phyloP scores from a whole-genome alignment of 208 protist genomes.

The Trypanosoma avium region DNA sequence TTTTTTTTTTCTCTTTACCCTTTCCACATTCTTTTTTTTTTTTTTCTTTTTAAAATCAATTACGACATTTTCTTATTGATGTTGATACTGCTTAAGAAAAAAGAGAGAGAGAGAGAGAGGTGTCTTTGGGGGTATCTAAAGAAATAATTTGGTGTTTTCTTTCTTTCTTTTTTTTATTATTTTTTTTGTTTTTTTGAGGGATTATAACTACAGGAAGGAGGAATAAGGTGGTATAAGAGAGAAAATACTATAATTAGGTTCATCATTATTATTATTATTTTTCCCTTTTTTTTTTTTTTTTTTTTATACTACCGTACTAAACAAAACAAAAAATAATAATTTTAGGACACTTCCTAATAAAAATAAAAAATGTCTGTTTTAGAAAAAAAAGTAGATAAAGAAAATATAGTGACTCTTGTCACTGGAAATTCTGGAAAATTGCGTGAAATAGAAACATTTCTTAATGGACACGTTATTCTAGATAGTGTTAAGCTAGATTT shows the following conservation, averaged over 20 bases:
- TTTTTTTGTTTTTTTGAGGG: too few species aligned
- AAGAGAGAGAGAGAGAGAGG: too few species aligned
- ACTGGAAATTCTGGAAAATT: slow-evolving; percentile 98
- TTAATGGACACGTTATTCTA: slow-evolving; percentile 66
- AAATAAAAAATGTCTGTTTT: background rate
- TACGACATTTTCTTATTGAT: background rate
- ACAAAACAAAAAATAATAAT: too few species aligned
- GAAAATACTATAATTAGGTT: background rate
- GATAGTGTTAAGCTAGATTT: slow-evolving; percentile 73
- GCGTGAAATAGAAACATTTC: slow-evolving; percentile 89
- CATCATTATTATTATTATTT: too few species aligned
- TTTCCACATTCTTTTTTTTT: slow-evolving; percentile 14
- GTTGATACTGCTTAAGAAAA: too few species aligned
- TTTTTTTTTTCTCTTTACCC: background rate
- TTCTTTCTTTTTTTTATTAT: too few species aligned
- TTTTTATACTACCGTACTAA: too few species aligned
- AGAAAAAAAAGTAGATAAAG: background rate
- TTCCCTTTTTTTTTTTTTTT: too few species aligned
- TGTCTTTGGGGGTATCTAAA: too few species aligned
- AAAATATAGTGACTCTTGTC: slow-evolving; percentile 69
- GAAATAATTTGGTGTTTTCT: too few species aligned
- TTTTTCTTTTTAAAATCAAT: background rate
- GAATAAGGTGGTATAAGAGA: background rate
- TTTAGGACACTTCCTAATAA: too few species aligned
- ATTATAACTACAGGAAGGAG: too few species aligned